These are phyloP conservation scores for Brassica balearica DNA, from an alignment of 441 rosid species.

Conservation along the genomic window DNA sequence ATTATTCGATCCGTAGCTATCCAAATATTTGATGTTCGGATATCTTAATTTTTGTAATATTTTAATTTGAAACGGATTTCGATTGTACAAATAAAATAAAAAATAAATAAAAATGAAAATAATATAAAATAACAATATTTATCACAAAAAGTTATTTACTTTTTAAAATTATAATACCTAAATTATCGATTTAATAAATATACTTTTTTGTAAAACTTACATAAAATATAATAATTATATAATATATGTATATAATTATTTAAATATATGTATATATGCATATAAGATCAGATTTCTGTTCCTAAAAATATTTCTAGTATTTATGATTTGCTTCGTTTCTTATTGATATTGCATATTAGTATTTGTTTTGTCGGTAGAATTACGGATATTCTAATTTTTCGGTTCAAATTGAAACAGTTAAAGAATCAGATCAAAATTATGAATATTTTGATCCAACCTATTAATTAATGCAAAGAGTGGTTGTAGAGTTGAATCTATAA, in stretches of 20 bases:
- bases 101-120: neutral
- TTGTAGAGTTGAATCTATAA: slow-evolving; percentile 21
- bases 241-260: no score
- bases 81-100: neutral
- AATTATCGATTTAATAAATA: neutral
- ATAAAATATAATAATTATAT: no score
- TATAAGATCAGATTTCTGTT: neutral
- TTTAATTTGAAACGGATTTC: neutral
- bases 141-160: neutral
- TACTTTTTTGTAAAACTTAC: neutral
- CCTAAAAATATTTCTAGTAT: neutral
- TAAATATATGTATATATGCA: neutral
- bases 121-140: neutral
- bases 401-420: neutral
- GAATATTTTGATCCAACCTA: neutral
- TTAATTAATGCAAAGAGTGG: slow-evolving; percentile 14
- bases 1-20: neutral
- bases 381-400: neutral
- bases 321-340: neutral
- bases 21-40: neutral
- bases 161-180: neutral
- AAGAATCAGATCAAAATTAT: neutral
- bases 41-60: neutral
- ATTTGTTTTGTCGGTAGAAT: neutral
- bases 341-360: neutral